Evolutionary conservation across 1,284 basidiomycete species (phyloP), one percentile per base, ranked within the genome.

Genomic region (Uromyces viciae-fabae): DNA sequence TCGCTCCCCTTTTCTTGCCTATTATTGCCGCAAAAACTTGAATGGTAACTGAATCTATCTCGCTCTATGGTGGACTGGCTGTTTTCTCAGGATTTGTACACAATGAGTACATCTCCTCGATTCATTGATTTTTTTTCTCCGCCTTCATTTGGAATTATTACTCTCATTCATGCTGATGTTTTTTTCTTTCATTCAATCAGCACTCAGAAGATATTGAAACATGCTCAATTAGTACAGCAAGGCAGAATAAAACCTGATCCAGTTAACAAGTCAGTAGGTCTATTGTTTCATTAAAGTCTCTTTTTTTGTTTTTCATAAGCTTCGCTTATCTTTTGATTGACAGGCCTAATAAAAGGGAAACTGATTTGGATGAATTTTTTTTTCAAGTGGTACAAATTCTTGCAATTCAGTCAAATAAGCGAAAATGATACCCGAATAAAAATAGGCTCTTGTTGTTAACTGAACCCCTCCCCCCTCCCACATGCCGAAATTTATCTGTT

Each of bases 51-150:
- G 94, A 96, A 87, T 88, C 91, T 0, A 89, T 96, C 80, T 92
- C 91, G 36, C 89, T 95, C 0, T 93, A 93, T 82, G 93, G 93
- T 75, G 93, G 94, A 81, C 89, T 95, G 49, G 94, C 92, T 36
- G 92, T 96, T 3, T 95, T 96, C 85, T 88, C 91, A 78, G 93
- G 92, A 43, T 93, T 95, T 84, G 91, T 94, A 22, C 90, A 95
- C 42, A 95, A 91, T 84, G 94, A 95, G 92, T 85, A 71, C 54
- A 66, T 42, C n/a, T 7, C 0, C 1, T 58, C 72, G 22, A 4
- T 25, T 22, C 25, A 33, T 9, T 28, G 4, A n/a, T 19, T 7
- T 22, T 56, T 19, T 56, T 56, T 8, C 52, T n/a, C 52, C 36
- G 28, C 56, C 28, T 31, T 14, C 56, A 19, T 25, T 4, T 3